Base-by-base conservation (phyloP, 2,329 filamentous ascomycete genomes). In the Chrysoporthe austroafricana region DNA sequence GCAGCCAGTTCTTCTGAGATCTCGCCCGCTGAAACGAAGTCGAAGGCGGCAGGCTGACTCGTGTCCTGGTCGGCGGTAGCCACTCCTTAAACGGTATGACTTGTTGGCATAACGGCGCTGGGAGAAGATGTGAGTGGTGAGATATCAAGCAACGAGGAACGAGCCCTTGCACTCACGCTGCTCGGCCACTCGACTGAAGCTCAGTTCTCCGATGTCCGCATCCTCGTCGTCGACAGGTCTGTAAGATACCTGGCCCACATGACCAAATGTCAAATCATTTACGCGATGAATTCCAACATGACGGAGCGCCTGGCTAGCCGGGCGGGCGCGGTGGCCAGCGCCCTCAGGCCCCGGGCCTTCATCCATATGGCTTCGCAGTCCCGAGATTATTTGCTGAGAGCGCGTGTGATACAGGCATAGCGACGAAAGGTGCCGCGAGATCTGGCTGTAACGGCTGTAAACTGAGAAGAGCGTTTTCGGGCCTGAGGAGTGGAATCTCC, bases 181-280 rank as follows among this genome's bases (percentile, higher is more conserved):
- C 34, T 73, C 70, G 59, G 72, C 71, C 0, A 73, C 70, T 57
- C 78, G 75, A 57, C 70, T 74, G 70, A 79, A 80, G 32, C 69
- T 64, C 78, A 84, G 82, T 63, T 76, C 71, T 58, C 76, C 75
- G 3, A 76, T 75, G 1, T 81, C 76, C 1, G 76, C 56, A 59
- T 80, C 74, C 69, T 63, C 68, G 13, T 71, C 61, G 4, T 76
- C 73, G 14, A 73, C 71, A 63, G 73, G 70, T 66, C 77, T 72
- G 71, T 88, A 88, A 7, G 77, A 76, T 54, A 83, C 74, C 66
- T 80, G 77, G 68, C 86, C 86, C 67, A 84, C 79, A 73, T 86
- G 83, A 76, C 86, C 86, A 72, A 83, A 83, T 64, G 82, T 79
- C 63, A 87, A 79, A 77, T 84, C 80, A 72, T 78, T 79, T 48